Evolutionary conservation across 2,329 filamentous ascomycete species (phyloP).

Genomic region (Xylaria sp.): DNA sequence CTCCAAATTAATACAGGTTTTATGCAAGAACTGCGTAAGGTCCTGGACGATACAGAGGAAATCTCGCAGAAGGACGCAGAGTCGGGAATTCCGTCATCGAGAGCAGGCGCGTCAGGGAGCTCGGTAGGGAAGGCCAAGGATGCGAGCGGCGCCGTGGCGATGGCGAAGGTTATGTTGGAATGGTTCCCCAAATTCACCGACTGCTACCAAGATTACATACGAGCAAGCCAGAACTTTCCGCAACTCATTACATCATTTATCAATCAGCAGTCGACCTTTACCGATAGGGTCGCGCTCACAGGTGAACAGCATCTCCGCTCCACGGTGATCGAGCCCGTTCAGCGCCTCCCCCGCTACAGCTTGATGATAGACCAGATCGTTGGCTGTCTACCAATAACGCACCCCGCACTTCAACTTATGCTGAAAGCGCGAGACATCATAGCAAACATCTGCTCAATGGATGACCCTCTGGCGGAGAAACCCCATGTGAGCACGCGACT

Average conservation of each 20-base stretch:
- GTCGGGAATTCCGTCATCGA: slow-evolving; percentile 59
- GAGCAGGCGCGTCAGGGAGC: slow-evolving; percentile 54
- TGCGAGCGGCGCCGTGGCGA: slow-evolving; percentile 78
- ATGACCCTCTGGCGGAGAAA: slow-evolving; percentile 75
- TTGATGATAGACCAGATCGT: slow-evolving; percentile 96
- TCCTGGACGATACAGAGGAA: slow-evolving; percentile 86
- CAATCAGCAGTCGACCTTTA: slow-evolving; percentile 83
- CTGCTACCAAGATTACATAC: slow-evolving; percentile 93
- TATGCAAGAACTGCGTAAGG: slow-evolving; percentile 75
- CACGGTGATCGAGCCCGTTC: slow-evolving; percentile 93
- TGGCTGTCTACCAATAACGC: slow-evolving; percentile 82
- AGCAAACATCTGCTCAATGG: slow-evolving; percentile 95
- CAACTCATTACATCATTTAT: slow-evolving; percentile 82
- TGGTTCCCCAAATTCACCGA: slow-evolving; percentile 95
- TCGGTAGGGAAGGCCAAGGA: slow-evolving; percentile 67
- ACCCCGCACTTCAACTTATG: slow-evolving; percentile 84
- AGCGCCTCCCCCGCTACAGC: slow-evolving; percentile 92
- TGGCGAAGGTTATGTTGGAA: slow-evolving; percentile 84
- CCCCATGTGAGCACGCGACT: slow-evolving; percentile 78
- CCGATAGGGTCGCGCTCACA: slow-evolving; percentile 79
- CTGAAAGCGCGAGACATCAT: slow-evolving; percentile 92
- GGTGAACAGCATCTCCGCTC: slow-evolving; percentile 93
- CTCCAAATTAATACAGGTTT: slow-evolving; percentile 84
- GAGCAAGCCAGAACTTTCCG: slow-evolving; percentile 86
- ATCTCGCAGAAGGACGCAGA: slow-evolving; percentile 82